Evolutionary conservation across 257 asterid genomes (phyloP).

Genomic region (Thymus quinquecostatus): DNA sequence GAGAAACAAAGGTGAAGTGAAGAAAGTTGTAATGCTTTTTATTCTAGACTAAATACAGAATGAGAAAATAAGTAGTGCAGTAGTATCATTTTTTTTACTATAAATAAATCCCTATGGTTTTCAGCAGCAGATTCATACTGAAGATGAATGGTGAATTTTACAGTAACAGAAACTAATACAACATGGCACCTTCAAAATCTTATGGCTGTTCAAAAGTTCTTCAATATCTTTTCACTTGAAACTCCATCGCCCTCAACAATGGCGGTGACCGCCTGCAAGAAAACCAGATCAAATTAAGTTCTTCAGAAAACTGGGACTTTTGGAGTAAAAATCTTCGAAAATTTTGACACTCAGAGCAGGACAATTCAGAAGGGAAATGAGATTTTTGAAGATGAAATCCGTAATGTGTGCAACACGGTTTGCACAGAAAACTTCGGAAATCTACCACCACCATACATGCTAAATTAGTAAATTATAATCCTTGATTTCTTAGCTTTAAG

Average conservation of each 20-base stretch:
- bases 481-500: too few relatives aligned
- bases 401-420: neutral
- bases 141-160: conserved; percentile 37
- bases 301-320: neutral
- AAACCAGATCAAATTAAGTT: conserved; percentile 4
- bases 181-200: conserved; percentile 32
- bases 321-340: too few relatives aligned
- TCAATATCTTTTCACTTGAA: conserved; percentile 71
- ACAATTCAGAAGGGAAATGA: neutral
- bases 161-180: conserved; percentile 32
- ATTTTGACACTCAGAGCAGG: neutral
- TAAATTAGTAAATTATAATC: too few relatives aligned
- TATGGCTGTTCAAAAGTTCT: conserved; percentile 56
- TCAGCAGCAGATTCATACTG: conserved; percentile 27
- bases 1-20: neutral
- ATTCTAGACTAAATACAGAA: conserved; percentile 15
- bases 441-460: neutral
- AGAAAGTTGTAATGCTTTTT: neutral
- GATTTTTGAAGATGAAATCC: neutral
- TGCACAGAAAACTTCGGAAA: neutral
- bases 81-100: neutral
- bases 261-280: conserved; percentile 80
- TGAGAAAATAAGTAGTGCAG: neutral
- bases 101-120: conserved; percentile 6
- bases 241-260: conserved; percentile 81